Evolutionary conservation across 805 yeast genomes (phyloP).

Genomic region (Wickerhamomyces chambardii): DNA sequence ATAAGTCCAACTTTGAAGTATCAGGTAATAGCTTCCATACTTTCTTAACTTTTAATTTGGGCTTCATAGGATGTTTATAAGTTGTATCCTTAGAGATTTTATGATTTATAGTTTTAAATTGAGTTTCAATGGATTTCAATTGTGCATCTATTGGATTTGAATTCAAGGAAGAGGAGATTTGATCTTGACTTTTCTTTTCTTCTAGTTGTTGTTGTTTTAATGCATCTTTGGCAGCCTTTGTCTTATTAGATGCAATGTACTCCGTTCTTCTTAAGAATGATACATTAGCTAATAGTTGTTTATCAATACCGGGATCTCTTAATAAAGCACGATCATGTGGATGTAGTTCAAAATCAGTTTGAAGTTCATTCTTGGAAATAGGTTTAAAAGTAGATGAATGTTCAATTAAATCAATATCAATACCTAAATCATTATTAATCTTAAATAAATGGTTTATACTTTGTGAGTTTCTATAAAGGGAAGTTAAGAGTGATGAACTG

Average conservation of each 20-base stretch:
- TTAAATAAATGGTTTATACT: slow-evolving; percentile 56
- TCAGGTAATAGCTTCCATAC: slow-evolving; percentile 86
- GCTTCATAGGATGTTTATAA: slow-evolving; percentile 68
- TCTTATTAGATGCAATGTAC: slow-evolving; percentile 36
- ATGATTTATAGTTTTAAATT: neutral
- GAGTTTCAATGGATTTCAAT: neutral
- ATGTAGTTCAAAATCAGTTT: slow-evolving; percentile 39
- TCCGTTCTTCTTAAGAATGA: slow-evolving; percentile 93
- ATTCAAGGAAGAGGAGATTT: too few relatives aligned
- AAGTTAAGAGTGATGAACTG: slow-evolving; percentile 51
- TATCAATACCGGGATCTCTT: slow-evolving; percentile 61
- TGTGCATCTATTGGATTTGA: neutral
- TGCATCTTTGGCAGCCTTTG: neutral
- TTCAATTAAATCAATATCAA: slow-evolving; percentile 65
- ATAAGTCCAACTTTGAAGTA: slow-evolving; percentile 81
- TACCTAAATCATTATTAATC: slow-evolving; percentile 57
- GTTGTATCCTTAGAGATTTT: neutral
- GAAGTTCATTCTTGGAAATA: slow-evolving; percentile 7
- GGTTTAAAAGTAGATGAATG: slow-evolving; percentile 62
- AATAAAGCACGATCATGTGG: slow-evolving; percentile 71
- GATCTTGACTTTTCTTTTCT: neutral
- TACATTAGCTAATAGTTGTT: slow-evolving; percentile 30
- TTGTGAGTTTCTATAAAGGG: slow-evolving; percentile 60
- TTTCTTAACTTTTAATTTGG: slow-evolving; percentile 60
- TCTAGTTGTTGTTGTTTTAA: slow-evolving; percentile 1